Evolutionary conservation across 2,329 filamentous ascomycete species (phyloP).

Genomic region (Aspergillus fumigatus): DNA sequence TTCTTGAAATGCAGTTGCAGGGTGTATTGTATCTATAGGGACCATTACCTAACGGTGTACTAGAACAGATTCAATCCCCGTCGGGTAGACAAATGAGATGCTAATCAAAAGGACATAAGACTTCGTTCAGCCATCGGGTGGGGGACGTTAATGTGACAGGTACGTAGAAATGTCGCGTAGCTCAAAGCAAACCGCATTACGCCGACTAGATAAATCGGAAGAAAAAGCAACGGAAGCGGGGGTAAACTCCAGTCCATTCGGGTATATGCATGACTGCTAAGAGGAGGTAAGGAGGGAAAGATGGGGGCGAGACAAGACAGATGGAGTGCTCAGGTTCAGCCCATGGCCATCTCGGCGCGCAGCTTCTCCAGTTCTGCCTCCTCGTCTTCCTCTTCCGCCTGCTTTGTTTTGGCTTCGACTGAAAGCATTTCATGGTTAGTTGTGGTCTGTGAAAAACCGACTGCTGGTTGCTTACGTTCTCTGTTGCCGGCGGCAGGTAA

Average conservation of each 20-base stretch:
- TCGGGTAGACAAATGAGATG: constrained; percentile 6
- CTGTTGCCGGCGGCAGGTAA: constrained; percentile 70
- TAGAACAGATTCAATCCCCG: not conserved
- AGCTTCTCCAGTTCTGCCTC: constrained; percentile 90
- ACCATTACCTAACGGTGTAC: not conserved
- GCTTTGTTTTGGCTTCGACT: constrained; percentile 47
- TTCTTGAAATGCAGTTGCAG: not conserved
- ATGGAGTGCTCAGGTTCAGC: constrained; percentile 18
- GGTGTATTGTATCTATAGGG: not conserved
- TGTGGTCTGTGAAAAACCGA: not conserved
- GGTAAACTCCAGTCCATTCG: not conserved
- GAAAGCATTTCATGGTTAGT: constrained; percentile 7
- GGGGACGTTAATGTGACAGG: not conserved
- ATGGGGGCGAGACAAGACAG: not conserved
- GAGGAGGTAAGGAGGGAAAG: not conserved
- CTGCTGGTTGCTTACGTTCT: constrained; percentile 59
- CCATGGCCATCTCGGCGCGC: constrained; percentile 97
- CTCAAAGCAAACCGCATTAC: not conserved
- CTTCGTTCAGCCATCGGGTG: not conserved
- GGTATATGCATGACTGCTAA: constrained; percentile 2
- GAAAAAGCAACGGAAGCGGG: not conserved
- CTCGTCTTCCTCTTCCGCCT: constrained; percentile 80
- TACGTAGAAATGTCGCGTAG: not conserved
- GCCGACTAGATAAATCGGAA: constrained; percentile 1
- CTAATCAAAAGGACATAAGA: constrained; percentile 2